Evolutionary conservation across 768 basidiomycete species (phyloP).

Genomic region (Psilocybe tampanensis): DNA sequence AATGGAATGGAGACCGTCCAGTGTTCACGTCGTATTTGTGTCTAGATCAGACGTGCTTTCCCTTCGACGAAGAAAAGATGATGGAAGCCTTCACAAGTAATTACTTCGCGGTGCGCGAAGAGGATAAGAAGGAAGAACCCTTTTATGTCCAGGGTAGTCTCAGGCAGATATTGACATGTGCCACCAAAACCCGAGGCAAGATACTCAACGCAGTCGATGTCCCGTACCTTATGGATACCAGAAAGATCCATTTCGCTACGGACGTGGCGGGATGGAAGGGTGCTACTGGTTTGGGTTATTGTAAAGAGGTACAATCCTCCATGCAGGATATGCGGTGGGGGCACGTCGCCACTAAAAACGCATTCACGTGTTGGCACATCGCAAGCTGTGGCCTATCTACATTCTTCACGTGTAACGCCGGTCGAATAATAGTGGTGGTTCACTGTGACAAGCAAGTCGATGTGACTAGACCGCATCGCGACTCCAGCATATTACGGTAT

Average conservation of each 20-base stretch:
- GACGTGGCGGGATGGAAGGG: slow-evolving; percentile 5
- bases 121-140: not conserved
- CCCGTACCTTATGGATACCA: not conserved
- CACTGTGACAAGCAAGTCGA: not conserved
- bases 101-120: too few relatives aligned
- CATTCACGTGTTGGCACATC: slow-evolving; percentile 17
- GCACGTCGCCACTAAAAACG: slow-evolving; percentile 9
- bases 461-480: too few relatives aligned
- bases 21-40: too few relatives aligned
- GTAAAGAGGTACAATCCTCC: not conserved
- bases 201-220: slow-evolving; percentile 10
- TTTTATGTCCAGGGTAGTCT: not conserved
- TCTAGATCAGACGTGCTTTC: not conserved
- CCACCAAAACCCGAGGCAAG: not conserved
- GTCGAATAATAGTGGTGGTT: slow-evolving; percentile 12
- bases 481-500: not conserved
- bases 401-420: slow-evolving; percentile 5
- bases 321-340: slow-evolving; percentile 19
- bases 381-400: slow-evolving; percentile 18
- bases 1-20: too few relatives aligned
- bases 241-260: not conserved
- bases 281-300: not conserved
- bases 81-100: too few relatives aligned
- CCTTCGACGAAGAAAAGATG: too few relatives aligned
- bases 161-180: not conserved